Evolutionary conservation across 1,139 yeast genomes (phyloP), one percentile per base, ranked within the genome.

Genomic region (Pichia sp.): DNA sequence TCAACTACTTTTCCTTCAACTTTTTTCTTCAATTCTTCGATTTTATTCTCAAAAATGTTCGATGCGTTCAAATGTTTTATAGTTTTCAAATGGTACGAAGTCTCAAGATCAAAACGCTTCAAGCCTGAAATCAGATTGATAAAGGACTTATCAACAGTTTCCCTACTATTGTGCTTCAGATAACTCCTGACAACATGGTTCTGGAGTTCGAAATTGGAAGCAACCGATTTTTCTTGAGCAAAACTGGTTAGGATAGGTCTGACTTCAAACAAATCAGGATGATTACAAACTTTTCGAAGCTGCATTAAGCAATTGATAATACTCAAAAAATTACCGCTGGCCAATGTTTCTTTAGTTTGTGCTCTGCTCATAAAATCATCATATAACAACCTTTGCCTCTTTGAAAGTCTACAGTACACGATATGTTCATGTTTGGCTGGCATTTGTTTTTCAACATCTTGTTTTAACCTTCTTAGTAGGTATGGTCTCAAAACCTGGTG

Each of bases 301-400:
- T 95, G 99, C 99, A 95, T 95, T 72, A 95, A 78, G 75, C 99
- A 93, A 65, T 95, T 95, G 64, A 95, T 92, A 66, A 95, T 95
- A 19, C 97, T 90, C 70, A 95, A 76, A 65, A 90, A 95, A 67
- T 93, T 95, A 2, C 99, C 99, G 16, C 96, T 89, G 0, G 95
- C 95, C 59, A 95, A 77, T 1, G 98, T 93, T 61, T 90, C 97
- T 64, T 84, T 85, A 0, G 99, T 95, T 65, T 92, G 93, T 7
- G 99, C 96, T 59, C 99, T 78, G 1, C 97, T 87, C 96, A 95
- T 90, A 66, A 95, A 95, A 70, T 95, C 99, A 70, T 95, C 99
- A 65, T 95, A 95, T 53, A 95, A 73, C 64, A 81, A 89, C 55
- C 99, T 74, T 67, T 95, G 99, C 61, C 99, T 81, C 64, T 93